A percentile compares a stretch with the other conserved stretches of the same genome.
Conservation (phyloP, 805 yeast genomes). For the Wickerhamiella azymoides region DNA sequence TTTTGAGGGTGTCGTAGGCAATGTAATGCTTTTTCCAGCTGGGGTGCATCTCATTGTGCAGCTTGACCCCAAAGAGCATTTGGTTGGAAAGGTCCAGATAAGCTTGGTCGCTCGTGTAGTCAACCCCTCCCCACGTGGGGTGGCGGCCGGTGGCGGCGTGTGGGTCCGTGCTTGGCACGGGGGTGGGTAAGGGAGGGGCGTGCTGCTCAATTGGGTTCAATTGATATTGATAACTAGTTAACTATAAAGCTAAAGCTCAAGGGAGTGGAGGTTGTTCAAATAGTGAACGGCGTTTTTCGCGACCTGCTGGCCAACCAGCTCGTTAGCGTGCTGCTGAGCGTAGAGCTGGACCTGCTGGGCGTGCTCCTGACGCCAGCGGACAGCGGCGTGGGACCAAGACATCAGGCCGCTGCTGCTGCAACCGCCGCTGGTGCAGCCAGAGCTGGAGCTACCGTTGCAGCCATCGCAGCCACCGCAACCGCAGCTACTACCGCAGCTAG, state of each 20-base stretch:
- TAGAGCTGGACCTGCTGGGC: background rate
- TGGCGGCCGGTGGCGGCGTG: background rate
- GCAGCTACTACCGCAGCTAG: background rate
- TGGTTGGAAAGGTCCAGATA: background rate
- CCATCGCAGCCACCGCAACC: background rate
- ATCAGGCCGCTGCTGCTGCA: background rate
- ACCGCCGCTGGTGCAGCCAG: background rate
- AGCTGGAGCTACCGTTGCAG: background rate
- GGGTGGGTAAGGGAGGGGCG: too few species aligned
- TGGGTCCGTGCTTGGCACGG: background rate
- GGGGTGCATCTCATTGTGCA: constrained; percentile 65
- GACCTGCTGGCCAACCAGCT: background rate
- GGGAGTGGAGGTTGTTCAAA: background rate
- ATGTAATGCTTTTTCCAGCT: constrained; percentile 92
- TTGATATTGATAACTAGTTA: too few species aligned
- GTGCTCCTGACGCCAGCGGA: background rate
- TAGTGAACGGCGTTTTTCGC: background rate
- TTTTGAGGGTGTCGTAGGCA: constrained; percentile 78
- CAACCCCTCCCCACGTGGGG: background rate
- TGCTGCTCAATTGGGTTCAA: too few species aligned
- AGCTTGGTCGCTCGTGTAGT: background rate
- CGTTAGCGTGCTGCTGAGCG: background rate
- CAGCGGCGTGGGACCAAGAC: background rate
- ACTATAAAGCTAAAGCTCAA: background rate
- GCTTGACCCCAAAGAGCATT: constrained; percentile 79